Evolutionary conservation across 192 early-diverging fungal genomes (phyloP), one percentile per base, ranked within the genome.

Genomic region (Gaertneriomyces semiglobifer): DNA sequence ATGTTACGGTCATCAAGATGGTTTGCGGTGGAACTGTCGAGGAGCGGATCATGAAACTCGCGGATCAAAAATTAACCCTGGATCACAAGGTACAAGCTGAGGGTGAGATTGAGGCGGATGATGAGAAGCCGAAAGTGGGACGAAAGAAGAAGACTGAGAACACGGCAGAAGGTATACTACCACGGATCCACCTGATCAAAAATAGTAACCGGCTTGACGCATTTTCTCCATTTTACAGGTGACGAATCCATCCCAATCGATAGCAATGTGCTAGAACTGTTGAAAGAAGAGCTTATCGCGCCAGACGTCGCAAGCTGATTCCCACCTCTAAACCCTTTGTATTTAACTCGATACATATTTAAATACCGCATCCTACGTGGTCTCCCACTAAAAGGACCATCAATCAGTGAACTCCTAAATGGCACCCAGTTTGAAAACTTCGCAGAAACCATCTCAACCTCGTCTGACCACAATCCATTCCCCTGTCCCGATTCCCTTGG

Each of bases 1-100:
- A 90, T 40, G 94, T 96, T 0, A 77, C 78, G 16, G 87, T 93
- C 4, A 81, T 88, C 42, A 87, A 84, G 75, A 68, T 96, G 11
- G 75, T 94, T 18, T 68, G 79, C 0, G 75, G 86, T 33, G 68
- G 74, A 7, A 86, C 89, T 4, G 83, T 93, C 59, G 93, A 95
- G 75, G 74, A 90, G 41, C 77, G 84, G 44, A 90, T 91, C 45
- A 72, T 82, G 41, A 74, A 73, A 54, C 62, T 82, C 41, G 86
- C 87, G 0, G 72, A 82, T 18, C 63, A 79, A 4, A 90, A 90
- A 60, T 58, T 91, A 33, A 79, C 81, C 14, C 65, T 91, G 51
- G 88, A 90, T 65, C 71, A 66, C 6, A 72, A 68, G 51, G 43
- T 81, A 39, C 72, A 76, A 51, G 68, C 63, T 46, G 20, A 52